Base-by-base conservation (phyloP, 2,329 filamentous ascomycete species). In the Cladosporium sphaerospermum region DNA sequence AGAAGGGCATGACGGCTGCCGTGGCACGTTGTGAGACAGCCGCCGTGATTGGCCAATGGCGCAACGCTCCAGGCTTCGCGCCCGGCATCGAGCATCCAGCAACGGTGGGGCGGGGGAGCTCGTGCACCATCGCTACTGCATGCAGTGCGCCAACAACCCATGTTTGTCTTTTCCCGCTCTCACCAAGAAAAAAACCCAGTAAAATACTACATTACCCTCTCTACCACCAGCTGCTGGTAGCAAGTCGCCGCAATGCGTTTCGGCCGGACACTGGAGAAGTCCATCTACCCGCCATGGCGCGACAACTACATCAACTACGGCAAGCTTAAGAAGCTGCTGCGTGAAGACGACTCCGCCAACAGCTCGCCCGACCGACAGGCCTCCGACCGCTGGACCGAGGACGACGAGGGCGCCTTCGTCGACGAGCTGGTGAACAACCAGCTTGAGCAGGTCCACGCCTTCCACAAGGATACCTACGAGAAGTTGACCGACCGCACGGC, bases 341-440 rank as follows among this genome's bases (percentile, higher is more conserved):
- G 89, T 59, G 93, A 97, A 70, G 83, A 89, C 67, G 76, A 79
- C 59, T 76, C 73, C 40, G 72, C 69, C 34, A 70, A 71, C 32
- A 66, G 56, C 34, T 67, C 67, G 16, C 65, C 75, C 70, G 55
- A 58, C 47, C 56, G 74, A 69, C 59, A 71, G 55, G 68, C 71
- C 48, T 84, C 86, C 18, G 76, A 82, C 55, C 64, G 71, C 39
- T 99, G 93, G 93, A 96, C 91, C 23, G 90, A 95, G 64, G 84
- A 91, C 44, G 93, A 99, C 69, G 93, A 97, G 77, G 88, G 87
- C 67, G 82, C 81, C 34, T 99, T 99, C 72, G 93, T 92, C 67
- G 89, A 96, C 68, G 92, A 97, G 75, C 81, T 97, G 61, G 85
- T 96, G 71, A 96, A 96, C 67, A 84, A 88, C 28, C 89, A 99